phyloP scores from a whole-genome alignment of 164 flowering plant species.

The Akebia trifoliata region DNA sequence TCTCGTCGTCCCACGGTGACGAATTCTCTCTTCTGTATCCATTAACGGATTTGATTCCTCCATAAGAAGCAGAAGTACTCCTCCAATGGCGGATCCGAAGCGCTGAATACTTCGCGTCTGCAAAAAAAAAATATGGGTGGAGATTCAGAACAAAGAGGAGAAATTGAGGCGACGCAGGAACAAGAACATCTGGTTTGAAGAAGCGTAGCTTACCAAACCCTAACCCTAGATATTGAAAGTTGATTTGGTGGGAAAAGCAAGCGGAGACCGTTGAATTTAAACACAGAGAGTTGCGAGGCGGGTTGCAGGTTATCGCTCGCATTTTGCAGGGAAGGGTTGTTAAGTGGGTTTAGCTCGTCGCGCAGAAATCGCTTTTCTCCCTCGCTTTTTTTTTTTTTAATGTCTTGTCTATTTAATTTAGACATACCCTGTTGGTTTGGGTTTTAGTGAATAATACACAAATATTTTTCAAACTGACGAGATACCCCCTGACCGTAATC shows the following conservation, averaged over 20 bases:
- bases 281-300: conserved; percentile 5
- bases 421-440: no score
- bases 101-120: conserved; percentile 7
- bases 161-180: background rate
- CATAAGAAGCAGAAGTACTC: background rate
- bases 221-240: no score
- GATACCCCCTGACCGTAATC: no score
- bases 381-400: no score
- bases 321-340: conserved; percentile 8
- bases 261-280: background rate
- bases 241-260: background rate
- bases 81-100: background rate
- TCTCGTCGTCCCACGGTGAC: conserved; percentile 57
- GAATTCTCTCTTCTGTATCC: conserved; percentile 15
- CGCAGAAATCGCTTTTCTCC: background rate
- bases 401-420: no score
- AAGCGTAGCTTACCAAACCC: background rate
- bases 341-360: conserved; percentile 7
- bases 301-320: conserved; percentile 4
- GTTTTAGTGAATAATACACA: no score
- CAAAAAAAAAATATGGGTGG: background rate
- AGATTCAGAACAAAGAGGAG: no score
- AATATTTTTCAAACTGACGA: no score
- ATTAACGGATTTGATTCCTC: conserved; percentile 25
- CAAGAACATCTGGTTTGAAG: background rate